Percentiles rank a stretch among this genome's conserved stretches.
These are phyloP conservation scores for Botrytis medusae DNA, from an alignment of 2,329 filamentous ascomycete species.

Conservation along the genomic window DNA sequence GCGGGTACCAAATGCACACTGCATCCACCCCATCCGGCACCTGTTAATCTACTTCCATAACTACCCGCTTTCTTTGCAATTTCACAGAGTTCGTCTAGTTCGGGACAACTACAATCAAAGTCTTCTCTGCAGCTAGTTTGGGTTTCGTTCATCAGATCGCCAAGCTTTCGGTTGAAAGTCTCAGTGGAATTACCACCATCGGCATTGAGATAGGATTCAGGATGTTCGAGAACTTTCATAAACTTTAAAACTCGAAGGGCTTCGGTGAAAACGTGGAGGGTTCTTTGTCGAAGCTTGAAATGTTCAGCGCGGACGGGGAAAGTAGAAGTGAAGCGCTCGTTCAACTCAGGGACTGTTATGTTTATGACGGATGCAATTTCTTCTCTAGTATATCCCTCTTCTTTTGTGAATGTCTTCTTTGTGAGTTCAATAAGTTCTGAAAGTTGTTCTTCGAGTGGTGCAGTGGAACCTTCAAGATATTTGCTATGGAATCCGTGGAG, in stretches of 20 bases:
- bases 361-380: slow-evolving; percentile 75
- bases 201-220: slow-evolving; percentile 40
- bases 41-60: slow-evolving; percentile 83
- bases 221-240: slow-evolving; percentile 69
- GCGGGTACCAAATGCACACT: slow-evolving; percentile 89
- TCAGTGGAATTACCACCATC: slow-evolving; percentile 48
- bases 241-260: slow-evolving; percentile 84
- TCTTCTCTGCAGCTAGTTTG: slow-evolving; percentile 83
- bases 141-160: slow-evolving; percentile 82
- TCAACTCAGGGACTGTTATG: slow-evolving; percentile 68
- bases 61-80: slow-evolving; percentile 77
- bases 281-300: slow-evolving; percentile 85
- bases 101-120: slow-evolving; percentile 89
- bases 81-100: slow-evolving; percentile 84
- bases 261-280: slow-evolving; percentile 88
- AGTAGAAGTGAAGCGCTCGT: slow-evolving; percentile 76
- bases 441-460: slow-evolving; percentile 63
- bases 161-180: slow-evolving; percentile 66
- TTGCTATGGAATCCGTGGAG: slow-evolving; percentile 84
- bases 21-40: slow-evolving; percentile 96
- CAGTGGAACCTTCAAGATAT: slow-evolving; percentile 57
- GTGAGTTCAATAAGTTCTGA: slow-evolving; percentile 68
- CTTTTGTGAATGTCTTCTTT: slow-evolving; percentile 68
- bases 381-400: slow-evolving; percentile 83
- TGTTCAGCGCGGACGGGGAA: slow-evolving; percentile 86